Evolutionary conservation across 176 grass and related monocot genomes (phyloP).

Genomic region (Hordeum marinum): DNA sequence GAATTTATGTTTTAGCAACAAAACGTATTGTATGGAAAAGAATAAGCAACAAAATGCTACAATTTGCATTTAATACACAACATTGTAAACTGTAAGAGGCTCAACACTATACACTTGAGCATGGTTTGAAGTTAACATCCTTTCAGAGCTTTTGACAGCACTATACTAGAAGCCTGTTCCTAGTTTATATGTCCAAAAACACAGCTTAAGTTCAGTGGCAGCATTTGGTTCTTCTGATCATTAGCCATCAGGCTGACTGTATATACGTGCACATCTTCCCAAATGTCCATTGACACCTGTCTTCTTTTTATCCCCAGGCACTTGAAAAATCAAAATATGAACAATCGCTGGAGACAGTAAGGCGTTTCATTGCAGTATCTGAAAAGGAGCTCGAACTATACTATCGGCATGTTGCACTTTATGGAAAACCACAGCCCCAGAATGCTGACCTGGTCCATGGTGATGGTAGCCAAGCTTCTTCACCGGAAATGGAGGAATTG

Average conservation of each 20-base stretch:
- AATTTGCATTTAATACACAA: not conserved
- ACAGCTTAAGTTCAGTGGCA: not conserved
- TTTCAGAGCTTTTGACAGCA: not conserved
- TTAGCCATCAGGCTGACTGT: not conserved
- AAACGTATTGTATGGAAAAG: not conserved
- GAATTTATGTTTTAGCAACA: not conserved
- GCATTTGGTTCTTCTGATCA: not conserved
- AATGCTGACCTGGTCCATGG: constrained; percentile 44
- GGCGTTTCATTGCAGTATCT: constrained; percentile 63
- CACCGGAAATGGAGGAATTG: not conserved
- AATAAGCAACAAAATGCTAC: not conserved
- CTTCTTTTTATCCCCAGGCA: constrained; percentile 47
- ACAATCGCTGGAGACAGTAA: constrained; percentile 76
- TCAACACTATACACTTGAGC: not conserved
- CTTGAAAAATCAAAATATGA: constrained; percentile 99
- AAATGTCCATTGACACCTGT: constrained; percentile 2
- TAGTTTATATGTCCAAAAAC: not conserved
- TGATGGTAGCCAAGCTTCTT: constrained; percentile 32
- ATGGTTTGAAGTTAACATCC: not conserved
- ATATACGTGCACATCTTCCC: not conserved
- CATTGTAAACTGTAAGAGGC: not conserved
- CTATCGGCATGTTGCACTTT: constrained; percentile 77
- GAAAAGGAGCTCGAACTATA: constrained; percentile 89
- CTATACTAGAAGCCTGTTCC: not conserved
- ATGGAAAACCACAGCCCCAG: constrained; percentile 54